phyloP scores from a whole-genome alignment of 345 rosid species.

The Aquilaria sinensis region DNA sequence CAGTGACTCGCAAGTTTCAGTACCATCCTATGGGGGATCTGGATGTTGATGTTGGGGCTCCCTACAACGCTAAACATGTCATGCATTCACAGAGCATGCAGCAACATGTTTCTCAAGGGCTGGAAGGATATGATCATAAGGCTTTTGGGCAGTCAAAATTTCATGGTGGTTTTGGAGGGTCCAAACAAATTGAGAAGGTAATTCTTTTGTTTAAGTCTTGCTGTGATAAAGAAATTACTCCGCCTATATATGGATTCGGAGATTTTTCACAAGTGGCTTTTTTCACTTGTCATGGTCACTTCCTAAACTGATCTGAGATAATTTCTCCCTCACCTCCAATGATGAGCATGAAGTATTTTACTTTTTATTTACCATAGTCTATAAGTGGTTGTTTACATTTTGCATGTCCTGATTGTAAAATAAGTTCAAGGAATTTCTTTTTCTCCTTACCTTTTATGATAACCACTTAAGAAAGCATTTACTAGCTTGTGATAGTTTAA shows the following conservation, averaged over 20 bases:
- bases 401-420: too few relatives aligned
- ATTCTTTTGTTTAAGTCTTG: not conserved
- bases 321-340: too few relatives aligned
- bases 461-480: too few relatives aligned
- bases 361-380: not conserved
- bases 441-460: too few relatives aligned
- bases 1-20: slow-evolving; percentile 63
- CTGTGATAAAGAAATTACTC: not conserved
- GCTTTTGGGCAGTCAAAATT: slow-evolving; percentile 31
- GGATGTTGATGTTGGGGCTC: slow-evolving; percentile 43
- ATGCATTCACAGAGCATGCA: slow-evolving; percentile 23
- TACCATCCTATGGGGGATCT: slow-evolving; percentile 94
- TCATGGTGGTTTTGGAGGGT: slow-evolving; percentile 28
- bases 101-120: slow-evolving; percentile 32
- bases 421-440: too few relatives aligned
- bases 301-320: too few relatives aligned
- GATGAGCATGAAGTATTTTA: not conserved
- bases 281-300: too few relatives aligned
- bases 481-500: too few relatives aligned
- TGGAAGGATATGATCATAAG: slow-evolving; percentile 24
- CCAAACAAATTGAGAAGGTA: slow-evolving; percentile 48
- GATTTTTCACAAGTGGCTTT: too few relatives aligned
- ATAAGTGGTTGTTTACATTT: too few relatives aligned
- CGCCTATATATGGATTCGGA: too few relatives aligned
- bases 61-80: slow-evolving; percentile 28